phyloP scores from a whole-genome alignment of 163 green algal species.

The Chlorella variabilis region DNA sequence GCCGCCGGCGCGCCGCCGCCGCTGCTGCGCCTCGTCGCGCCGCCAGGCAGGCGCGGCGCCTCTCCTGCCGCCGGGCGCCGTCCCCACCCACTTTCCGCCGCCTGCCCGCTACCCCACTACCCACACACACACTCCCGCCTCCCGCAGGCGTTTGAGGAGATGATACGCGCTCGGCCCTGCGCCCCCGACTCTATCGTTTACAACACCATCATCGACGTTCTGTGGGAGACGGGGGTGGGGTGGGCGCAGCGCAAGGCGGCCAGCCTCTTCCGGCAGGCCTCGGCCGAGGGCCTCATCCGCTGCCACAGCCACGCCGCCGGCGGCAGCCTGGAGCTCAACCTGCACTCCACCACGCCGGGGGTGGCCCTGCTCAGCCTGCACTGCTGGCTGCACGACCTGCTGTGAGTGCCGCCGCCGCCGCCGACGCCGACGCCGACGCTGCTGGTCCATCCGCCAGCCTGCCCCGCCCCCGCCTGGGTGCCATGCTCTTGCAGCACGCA shows the following conservation, averaged over 20 bases:
- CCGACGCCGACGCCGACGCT: no score
- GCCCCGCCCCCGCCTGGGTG: no score
- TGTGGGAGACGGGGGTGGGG: conserved; percentile 73
- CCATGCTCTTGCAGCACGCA: no score
- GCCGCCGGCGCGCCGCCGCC: no score
- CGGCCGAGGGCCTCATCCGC: conserved; percentile 60
- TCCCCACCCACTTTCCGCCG: no score
- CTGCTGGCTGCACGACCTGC: conserved; percentile 65
- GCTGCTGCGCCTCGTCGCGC: no score
- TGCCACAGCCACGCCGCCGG: conserved; percentile 7
- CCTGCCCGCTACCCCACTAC: no score
- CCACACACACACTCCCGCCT: no score
- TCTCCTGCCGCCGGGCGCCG: no score
- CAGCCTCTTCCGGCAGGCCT: conserved; percentile 58
- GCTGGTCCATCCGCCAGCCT: no score
- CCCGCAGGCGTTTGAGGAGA: conserved; percentile 43
- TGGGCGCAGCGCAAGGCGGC: conserved; percentile 59
- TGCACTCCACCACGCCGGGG: conserved; percentile 83
- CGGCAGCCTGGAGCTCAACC: conserved; percentile 68
- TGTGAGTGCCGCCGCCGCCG: neutral
- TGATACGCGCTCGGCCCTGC: conserved; percentile 59
- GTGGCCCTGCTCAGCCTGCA: conserved; percentile 85
- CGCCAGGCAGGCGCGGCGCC: no score
- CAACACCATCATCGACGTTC: conserved; percentile 77
- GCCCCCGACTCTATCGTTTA: conserved; percentile 77